Conservation (phyloP, 225 moss, liverwort and hornwort genomes). For the Physcomitrellopsis africana region DNA sequence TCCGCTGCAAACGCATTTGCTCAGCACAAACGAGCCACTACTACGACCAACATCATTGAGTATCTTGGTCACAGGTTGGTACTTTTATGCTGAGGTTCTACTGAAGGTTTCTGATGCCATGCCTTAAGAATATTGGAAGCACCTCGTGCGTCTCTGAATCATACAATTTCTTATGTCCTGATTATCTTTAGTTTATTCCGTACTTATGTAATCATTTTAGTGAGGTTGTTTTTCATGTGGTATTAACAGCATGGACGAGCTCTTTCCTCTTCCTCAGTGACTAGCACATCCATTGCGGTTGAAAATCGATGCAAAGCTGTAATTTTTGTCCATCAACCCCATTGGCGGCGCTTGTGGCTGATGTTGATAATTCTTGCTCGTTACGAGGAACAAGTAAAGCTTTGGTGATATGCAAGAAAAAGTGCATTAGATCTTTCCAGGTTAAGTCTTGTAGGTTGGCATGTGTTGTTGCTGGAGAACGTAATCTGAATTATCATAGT, state of each 20-base stretch:
- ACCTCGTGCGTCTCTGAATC: not conserved
- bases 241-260: constrained; percentile 60
- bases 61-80: constrained; percentile 73
- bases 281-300: constrained; percentile 23
- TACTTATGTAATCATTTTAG: not conserved
- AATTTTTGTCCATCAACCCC: constrained; percentile 2
- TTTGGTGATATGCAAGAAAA: not conserved
- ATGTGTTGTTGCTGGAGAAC: not conserved
- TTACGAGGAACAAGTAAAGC: not conserved
- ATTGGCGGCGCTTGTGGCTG: not conserved
- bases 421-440: not conserved
- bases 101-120: too few relatives aligned
- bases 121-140: not conserved
- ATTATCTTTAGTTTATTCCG: not conserved
- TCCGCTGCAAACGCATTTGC: constrained; percentile 84
- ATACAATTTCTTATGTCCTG: not conserved
- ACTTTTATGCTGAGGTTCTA: not conserved
- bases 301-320: constrained; percentile 37
- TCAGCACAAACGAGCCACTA: constrained; percentile 80
- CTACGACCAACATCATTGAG: constrained; percentile 88
- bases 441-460: not conserved
- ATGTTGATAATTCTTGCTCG: constrained; percentile 1
- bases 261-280: constrained; percentile 63
- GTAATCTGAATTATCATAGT: not conserved
- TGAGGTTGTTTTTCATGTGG: not conserved